Percentiles rank a stretch among this genome's conserved stretches.
Evolutionary conservation across 1,139 yeast species (phyloP).

Genomic region (Waltiozyma sp.): DNA sequence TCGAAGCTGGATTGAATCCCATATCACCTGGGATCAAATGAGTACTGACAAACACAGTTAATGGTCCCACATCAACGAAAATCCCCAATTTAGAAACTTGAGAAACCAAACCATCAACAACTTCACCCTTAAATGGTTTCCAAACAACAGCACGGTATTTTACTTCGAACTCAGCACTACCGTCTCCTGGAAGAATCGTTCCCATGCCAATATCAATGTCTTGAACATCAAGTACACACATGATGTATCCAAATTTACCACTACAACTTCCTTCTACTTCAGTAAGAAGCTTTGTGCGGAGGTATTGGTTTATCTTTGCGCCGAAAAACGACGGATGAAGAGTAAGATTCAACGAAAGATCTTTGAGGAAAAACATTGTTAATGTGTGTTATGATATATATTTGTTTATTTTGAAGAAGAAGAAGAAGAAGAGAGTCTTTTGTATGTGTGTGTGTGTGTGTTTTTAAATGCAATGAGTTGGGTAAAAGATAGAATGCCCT

Average conservation of each 20-base stretch:
- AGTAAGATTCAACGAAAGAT: constrained; percentile 80
- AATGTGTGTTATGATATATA: no score
- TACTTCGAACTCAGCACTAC: constrained; percentile 94
- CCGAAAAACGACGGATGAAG: constrained; percentile 97
- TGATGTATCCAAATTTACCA: constrained; percentile 95
- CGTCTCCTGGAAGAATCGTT: constrained; percentile 76
- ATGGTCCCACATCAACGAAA: constrained; percentile 96
- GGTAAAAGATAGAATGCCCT: no score
- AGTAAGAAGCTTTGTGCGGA: constrained; percentile 78
- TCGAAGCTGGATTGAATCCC: constrained; percentile 89
- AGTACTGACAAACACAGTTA: constrained; percentile 87
- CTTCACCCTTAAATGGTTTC: constrained; percentile 98
- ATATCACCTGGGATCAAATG: constrained; percentile 92
- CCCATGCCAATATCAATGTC: constrained; percentile 94
- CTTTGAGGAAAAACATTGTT: constrained; percentile 46
- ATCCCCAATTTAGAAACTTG: constrained; percentile 95
- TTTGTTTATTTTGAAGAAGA: no score
- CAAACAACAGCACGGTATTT: constrained; percentile 95
- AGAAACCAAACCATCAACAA: constrained; percentile 91
- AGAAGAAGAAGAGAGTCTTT: no score
- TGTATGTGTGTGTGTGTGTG: neutral
- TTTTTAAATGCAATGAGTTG: no score
- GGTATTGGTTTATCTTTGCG: constrained; percentile 91
- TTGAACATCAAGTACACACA: constrained; percentile 92
- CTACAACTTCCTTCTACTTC: constrained; percentile 99